Conservation (phyloP, 768 basidiomycete genomes). For the Boletus pseudopeckii region DNA sequence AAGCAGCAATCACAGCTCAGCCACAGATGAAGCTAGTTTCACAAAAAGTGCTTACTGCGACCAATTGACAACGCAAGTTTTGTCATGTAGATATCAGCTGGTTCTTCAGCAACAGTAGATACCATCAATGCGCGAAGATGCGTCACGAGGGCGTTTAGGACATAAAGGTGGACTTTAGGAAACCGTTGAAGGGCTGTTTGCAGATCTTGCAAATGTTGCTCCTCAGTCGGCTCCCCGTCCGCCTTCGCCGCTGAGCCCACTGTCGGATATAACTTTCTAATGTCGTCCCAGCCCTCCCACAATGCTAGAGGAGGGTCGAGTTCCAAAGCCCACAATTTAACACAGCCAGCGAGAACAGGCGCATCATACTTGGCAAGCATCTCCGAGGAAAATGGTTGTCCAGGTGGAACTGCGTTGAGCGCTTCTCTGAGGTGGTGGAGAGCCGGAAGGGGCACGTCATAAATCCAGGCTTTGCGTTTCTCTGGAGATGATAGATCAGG, state of each 20-base stretch:
- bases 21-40: background rate
- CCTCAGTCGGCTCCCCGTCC: slow-evolving; percentile 52
- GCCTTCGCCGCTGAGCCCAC: slow-evolving; percentile 53
- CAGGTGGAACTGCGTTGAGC: slow-evolving; percentile 66
- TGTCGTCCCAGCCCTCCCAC: slow-evolving; percentile 91
- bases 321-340: slow-evolving; percentile 92
- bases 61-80: slow-evolving; percentile 89
- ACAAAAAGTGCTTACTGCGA: slow-evolving; percentile 54
- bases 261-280: slow-evolving; percentile 81
- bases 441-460: slow-evolving; percentile 82
- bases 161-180: slow-evolving; percentile 76
- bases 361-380: slow-evolving; percentile 75
- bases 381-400: slow-evolving; percentile 45
- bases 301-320: slow-evolving; percentile 81
- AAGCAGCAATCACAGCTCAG: slow-evolving; percentile 1
- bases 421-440: slow-evolving; percentile 84
- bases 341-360: slow-evolving; percentile 77
- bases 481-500: slow-evolving; percentile 42
- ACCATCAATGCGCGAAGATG: slow-evolving; percentile 74
- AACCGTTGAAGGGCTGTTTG: slow-evolving; percentile 61
- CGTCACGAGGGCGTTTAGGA: slow-evolving; percentile 71
- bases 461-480: slow-evolving; percentile 90
- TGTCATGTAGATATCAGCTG: slow-evolving; percentile 74
- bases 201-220: slow-evolving; percentile 62
- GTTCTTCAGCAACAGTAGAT: slow-evolving; percentile 65